Conservation (phyloP, 345 rosid genomes). For the Salix koriyanagi region DNA sequence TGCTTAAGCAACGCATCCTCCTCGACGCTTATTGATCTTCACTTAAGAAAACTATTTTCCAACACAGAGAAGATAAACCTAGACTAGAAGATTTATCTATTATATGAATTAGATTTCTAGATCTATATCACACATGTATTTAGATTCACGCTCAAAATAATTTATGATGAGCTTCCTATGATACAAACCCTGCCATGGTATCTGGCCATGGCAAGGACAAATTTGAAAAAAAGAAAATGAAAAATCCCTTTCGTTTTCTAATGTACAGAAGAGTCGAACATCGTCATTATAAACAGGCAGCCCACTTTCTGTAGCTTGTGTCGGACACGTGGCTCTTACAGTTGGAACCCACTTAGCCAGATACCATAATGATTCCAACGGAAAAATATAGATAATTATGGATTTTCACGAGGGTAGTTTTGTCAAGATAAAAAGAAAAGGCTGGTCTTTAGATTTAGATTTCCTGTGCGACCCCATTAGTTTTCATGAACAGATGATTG, state of each 20-base stretch:
- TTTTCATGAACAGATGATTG: conserved; percentile 15
- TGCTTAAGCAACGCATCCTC: too few relatives aligned
- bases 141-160: background rate
- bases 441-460: background rate
- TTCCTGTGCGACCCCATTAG: background rate
- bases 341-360: background rate
- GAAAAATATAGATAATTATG: background rate
- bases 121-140: background rate
- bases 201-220: background rate
- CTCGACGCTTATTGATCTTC: too few relatives aligned
- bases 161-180: background rate
- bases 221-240: too few relatives aligned
- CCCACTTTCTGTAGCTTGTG: background rate
- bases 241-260: background rate
- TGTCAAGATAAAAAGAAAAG: background rate
- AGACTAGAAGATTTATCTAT: background rate
- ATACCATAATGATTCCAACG: background rate
- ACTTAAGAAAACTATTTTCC: background rate
- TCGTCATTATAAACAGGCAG: background rate
- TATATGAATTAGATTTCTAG: background rate
- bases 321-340: conserved; percentile 17
- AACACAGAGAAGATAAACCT: too few relatives aligned
- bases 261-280: background rate
- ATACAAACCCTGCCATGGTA: background rate
- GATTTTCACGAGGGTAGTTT: conserved; percentile 3